Evolutionary conservation across 257 asterid species (phyloP).

Genomic region (Asclepias syriaca): DNA sequence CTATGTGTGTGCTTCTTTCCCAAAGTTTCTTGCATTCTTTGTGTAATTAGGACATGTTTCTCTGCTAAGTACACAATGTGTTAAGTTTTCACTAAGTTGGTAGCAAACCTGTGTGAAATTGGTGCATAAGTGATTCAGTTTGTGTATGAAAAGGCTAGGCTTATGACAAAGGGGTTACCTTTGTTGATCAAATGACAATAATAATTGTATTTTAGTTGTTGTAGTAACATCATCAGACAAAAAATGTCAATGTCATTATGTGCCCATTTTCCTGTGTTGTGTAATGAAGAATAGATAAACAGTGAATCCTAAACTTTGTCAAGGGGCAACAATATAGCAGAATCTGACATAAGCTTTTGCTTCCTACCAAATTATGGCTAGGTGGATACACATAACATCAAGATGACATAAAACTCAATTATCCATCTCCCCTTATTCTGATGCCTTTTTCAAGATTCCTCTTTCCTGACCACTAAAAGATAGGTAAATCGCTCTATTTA

Average conservation of each 20-base stretch:
- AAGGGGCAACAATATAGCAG: conserved; percentile 11
- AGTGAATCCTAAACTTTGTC: conserved; percentile 14
- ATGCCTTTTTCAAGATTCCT: conserved; percentile 6
- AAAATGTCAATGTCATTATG: conserved; percentile 2
- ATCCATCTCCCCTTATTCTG: conserved; percentile 1
- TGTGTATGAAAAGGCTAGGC: not conserved
- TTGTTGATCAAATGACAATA: not conserved
- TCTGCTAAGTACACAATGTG: not conserved
- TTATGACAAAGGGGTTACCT: not conserved
- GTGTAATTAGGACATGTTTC: not conserved
- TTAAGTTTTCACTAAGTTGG: no score
- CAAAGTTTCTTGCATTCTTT: not conserved
- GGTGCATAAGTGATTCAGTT: not conserved
- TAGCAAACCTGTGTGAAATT: not conserved
- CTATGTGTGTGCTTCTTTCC: not conserved
- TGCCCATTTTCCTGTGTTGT: no score
- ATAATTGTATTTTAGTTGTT: not conserved
- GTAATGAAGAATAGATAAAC: conserved; percentile 13
- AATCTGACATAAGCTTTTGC: conserved; percentile 6
- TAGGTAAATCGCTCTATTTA: not conserved
- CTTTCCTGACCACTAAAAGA: conserved; percentile 6
- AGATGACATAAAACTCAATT: conserved; percentile 6
- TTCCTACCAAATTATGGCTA: not conserved
- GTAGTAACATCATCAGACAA: not conserved
- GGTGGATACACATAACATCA: conserved; percentile 12